A percentile compares a stretch with the other conserved stretches of the same genome.
phyloP scores from a whole-genome alignment of 148 eudicot species.

The Camellia japonica region DNA sequence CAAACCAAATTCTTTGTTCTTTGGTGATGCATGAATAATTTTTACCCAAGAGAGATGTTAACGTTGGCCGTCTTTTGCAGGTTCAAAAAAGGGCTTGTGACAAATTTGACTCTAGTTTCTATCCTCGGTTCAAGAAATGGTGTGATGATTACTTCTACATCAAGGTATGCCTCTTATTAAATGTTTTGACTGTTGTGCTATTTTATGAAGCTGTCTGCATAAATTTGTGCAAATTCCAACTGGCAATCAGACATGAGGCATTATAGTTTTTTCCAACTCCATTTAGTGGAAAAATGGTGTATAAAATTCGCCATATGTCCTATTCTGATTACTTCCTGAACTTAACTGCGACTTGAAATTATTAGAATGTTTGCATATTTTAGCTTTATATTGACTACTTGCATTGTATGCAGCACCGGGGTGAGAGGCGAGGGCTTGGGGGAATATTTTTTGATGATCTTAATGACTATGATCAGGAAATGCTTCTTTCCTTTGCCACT shows the following conservation, averaged over 20 bases:
- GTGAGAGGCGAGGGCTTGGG: constrained; percentile 96
- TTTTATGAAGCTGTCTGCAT: no score
- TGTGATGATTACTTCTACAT: constrained; percentile 97
- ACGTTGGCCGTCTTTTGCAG: constrained; percentile 37
- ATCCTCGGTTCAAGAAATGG: constrained; percentile 98
- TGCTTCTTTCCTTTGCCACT: constrained; percentile 93
- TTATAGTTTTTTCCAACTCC: neutral
- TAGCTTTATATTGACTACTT: neutral
- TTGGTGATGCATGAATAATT: neutral
- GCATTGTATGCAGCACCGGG: constrained; percentile 70
- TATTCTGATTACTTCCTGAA: neutral
- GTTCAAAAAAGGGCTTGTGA: constrained; percentile 93
- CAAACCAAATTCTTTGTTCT: neutral
- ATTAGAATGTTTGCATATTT: neutral
- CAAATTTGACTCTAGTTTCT: constrained; percentile 83
- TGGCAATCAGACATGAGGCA: neutral
- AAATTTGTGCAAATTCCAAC: neutral
- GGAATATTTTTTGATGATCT: constrained; percentile 98
- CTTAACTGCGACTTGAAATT: no score
- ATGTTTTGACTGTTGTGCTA: neutral
- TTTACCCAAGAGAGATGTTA: neutral
- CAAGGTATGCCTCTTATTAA: constrained; percentile 52
- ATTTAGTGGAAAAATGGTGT: neutral
- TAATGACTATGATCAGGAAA: constrained; percentile 88
- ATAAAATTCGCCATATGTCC: neutral